Evolutionary conservation across 805 yeast genomes (phyloP), one percentile per base, ranked within the genome.

Genomic region (Komagataella pastoris): DNA sequence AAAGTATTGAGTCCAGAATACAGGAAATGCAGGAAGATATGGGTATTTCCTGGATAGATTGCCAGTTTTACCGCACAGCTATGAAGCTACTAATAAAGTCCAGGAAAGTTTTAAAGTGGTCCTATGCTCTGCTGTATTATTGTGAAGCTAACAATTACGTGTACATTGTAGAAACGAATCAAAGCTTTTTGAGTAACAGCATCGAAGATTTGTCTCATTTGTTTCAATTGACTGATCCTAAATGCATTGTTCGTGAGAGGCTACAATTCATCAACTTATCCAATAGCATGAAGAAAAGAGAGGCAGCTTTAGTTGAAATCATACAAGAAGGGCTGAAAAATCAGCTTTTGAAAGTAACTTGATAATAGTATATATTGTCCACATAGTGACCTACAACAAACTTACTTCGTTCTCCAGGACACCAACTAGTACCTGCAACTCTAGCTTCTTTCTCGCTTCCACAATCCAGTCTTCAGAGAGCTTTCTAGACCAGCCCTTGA

Each of bases 401-500:
- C 23, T 44, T 52, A 83, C 64, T 66, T 85, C 93, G 50, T 82
- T 67, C 55, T 83, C 88, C 55, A 86, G 72, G 57, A 85, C 67
- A 53, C 77, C 80, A 54, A 88, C 74, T 64, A 91, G 73, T 61
- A 89, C 83, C 70, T 89, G 91, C 44, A 87, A 79, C 71, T 91
- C 98, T 56, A 89, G 72, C 65, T 95, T 85, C 72, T 82, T 84
- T 74, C 97, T 82, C 49, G 93, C 88, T 65, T 88, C 95, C 30
- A 72, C 71, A 40, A 93, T 79, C 98, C 98, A 93, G 65, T 88
- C 97, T 59, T 81, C 80, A 44, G 97, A 93, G 59, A 93, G 75
- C 63, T 79, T 79, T 75, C 95, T 83, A 44, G 93, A 79, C 96
- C 96, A 88, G 46, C 98, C 98, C 68, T 87, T 85, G 68, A 93